These are phyloP conservation scores for Fraxinus dipetala DNA, from an alignment of 305 asterid species.

Conservation along the genomic window DNA sequence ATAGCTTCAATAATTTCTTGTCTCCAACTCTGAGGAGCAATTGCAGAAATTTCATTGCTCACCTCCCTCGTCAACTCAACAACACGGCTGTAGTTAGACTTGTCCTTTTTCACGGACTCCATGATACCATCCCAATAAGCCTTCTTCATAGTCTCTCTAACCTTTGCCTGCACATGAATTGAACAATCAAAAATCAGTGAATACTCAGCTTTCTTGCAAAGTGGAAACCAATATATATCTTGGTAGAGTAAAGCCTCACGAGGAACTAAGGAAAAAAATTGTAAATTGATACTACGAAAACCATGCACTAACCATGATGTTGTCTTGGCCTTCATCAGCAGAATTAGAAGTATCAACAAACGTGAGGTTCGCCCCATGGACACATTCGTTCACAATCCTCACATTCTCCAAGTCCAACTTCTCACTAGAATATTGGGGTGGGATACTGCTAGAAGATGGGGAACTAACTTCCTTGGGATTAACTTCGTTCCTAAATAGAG, in stretches of 20 bases:
- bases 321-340: conserved; percentile 35
- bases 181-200: conserved; percentile 8
- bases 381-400: conserved; percentile 74
- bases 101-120: conserved; percentile 65
- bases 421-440: conserved; percentile 28
- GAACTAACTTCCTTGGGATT: conserved; percentile 32
- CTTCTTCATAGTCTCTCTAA: conserved; percentile 67
- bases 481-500: conserved; percentile 50
- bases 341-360: conserved; percentile 36
- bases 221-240: background rate
- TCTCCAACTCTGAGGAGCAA: conserved; percentile 87
- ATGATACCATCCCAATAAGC: conserved; percentile 92
- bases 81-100: conserved; percentile 54
- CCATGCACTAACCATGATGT: conserved; percentile 47
- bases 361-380: conserved; percentile 65
- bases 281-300: background rate
- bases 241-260: background rate
- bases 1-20: conserved; percentile 60
- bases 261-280: background rate
- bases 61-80: conserved; percentile 78
- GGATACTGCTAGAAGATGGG: conserved; percentile 27
- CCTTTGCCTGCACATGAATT: conserved; percentile 45
- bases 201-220: background rate
- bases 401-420: conserved; percentile 66
- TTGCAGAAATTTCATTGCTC: conserved; percentile 65